Evolutionary conservation across 1,139 yeast genomes (phyloP).

Genomic region (Suhomyces bokatorum): DNA sequence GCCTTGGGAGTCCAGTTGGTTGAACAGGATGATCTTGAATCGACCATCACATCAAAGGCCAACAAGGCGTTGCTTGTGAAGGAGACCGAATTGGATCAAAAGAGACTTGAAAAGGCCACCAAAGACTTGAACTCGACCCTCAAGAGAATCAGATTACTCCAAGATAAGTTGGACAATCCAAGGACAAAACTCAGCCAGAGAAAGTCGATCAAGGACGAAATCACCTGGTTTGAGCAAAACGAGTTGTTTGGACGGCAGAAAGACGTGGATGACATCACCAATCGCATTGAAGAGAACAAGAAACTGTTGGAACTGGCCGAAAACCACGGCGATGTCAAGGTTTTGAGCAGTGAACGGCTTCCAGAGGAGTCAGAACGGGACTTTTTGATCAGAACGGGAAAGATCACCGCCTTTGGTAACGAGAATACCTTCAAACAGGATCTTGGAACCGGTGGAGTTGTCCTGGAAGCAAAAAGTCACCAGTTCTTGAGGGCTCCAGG

Average conservation of each 20-base stretch:
- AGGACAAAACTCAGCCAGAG: constrained; percentile 68
- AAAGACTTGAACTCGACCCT: constrained; percentile 46
- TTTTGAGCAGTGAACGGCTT: constrained; percentile 27
- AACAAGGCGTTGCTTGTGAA: constrained; percentile 57
- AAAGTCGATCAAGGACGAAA: constrained; percentile 54
- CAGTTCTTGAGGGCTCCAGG: constrained; percentile 42
- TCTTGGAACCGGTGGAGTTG: constrained; percentile 7
- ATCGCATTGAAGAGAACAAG: constrained; percentile 45
- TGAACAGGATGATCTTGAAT: constrained; percentile 76
- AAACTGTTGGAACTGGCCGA: constrained; percentile 21
- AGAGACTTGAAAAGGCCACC: constrained; percentile 66
- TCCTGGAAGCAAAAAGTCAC: constrained; percentile 30
- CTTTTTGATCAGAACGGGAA: constrained; percentile 82
- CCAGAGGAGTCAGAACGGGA: constrained; percentile 80
- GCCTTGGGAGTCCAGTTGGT: constrained; percentile 48
- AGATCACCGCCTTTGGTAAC: constrained; percentile 90
- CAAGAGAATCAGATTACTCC: constrained; percentile 46
- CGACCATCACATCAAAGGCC: constrained; percentile 69
- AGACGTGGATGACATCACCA: constrained; percentile 68
- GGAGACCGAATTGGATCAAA: constrained; percentile 72
- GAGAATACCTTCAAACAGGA: constrained; percentile 50
- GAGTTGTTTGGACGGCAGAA: constrained; percentile 54
- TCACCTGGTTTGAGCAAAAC: constrained; percentile 48
- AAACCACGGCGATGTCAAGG: constrained; percentile 3
- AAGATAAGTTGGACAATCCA: constrained; percentile 51